Conservation (phyloP, 306 rosid species). For the Gastrolobium bilobum region DNA sequence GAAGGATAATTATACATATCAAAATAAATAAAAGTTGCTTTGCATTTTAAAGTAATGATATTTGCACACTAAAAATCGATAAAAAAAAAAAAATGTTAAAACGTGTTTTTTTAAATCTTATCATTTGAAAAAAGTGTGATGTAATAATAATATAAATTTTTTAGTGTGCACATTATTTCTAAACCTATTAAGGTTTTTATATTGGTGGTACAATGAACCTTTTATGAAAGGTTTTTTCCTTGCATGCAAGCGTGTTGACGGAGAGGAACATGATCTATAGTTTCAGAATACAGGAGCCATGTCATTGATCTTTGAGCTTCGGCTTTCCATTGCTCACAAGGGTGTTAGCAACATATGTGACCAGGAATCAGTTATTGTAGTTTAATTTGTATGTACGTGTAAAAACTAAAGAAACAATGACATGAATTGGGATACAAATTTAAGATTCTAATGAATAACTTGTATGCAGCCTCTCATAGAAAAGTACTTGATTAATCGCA, state of each 20-base stretch:
- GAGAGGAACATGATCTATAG: neutral
- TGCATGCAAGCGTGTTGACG: slow-evolving; percentile 1
- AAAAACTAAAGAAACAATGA: no score
- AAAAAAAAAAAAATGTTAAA: neutral
- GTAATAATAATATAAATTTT: no score
- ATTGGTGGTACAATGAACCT: no score
- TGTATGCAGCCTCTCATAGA: neutral
- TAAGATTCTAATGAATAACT: neutral
- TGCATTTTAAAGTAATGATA: neutral
- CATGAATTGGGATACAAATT: neutral
- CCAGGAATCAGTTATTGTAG: neutral
- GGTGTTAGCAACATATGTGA: neutral
- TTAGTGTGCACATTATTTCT: no score
- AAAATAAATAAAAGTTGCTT: neutral
- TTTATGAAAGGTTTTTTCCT: neutral
- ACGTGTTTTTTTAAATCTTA: neutral
- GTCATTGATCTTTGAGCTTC: slow-evolving; percentile 12
- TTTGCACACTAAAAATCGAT: neutral
- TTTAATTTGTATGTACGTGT: no score
- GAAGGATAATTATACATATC: neutral
- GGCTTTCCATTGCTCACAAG: neutral
- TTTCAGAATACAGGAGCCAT: neutral
- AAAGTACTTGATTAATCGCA: no score
- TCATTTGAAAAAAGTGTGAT: neutral
- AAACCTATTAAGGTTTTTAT: no score